Base-by-base conservation (phyloP, 2,329 filamentous ascomycete genomes). In the Talaromyces sp. region DNA sequence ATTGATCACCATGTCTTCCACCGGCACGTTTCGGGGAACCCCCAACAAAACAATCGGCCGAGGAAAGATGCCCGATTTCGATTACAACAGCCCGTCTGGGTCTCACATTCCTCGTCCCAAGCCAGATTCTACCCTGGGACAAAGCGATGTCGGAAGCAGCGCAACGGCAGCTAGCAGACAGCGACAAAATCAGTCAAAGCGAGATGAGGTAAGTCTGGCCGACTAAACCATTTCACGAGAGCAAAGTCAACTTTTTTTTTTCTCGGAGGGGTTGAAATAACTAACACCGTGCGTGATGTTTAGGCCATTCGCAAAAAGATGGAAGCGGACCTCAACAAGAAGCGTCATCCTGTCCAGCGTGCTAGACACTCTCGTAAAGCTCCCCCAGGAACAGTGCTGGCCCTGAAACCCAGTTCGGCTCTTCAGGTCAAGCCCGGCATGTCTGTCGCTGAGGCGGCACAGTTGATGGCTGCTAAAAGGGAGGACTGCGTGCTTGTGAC, bases 401-500 rank as follows among this genome's bases (percentile, higher is more conserved):
- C 95, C 71, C 84, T 99, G 65, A 96, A 96, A 79, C 95, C 95
- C 59, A 97, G 93, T 75, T 92, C 91, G 71, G 95, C 95, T 52
- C 88, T 99, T 19, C 95, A 99, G 81, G 98, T 99, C 80, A 98
- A 98, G 81, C 95, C 95, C 58, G 85, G 83, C 66, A 97, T 92
- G 28, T 96, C 91, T 56, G 93, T 99, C 61, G 89, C 95, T 65
- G 95, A 99, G 79, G 95, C 95, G 55, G 95, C 95, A 47, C 95
- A 99, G 81, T 82, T 99, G 72, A 99, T 99, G 95, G 95, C 95
- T 60, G 95, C 95, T 57, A 99, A 99, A 84, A 86, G 95, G 70
- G 95, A 99, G 77, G 95, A 99, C 76, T 99, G 95, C 72, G 95
- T 99, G 44, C 81, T 99, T 64, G 95, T 99, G 27, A 99, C 95